Evolutionary conservation across 2,329 filamentous ascomycete species (phyloP), one percentile per base, ranked within the genome.

Genomic region (Atkinsonella texensis): DNA sequence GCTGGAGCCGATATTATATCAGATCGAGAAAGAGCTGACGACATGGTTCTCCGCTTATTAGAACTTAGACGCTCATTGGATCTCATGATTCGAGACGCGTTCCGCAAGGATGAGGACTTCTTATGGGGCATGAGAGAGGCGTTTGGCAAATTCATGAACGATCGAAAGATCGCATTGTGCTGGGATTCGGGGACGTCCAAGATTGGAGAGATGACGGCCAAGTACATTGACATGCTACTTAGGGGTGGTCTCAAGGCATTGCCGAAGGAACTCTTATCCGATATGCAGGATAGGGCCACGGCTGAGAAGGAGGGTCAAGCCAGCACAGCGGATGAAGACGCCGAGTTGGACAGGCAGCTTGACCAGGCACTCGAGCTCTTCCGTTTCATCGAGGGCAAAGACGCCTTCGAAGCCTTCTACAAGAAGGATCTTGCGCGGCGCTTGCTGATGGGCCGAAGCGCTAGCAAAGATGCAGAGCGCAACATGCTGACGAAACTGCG

Each of bases 341-440:
- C 85, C 0, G 89, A 96, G 66, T 79, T 99, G 53, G 89, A 95
- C 62, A 81, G 85, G 39, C 93, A 97, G 64, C 76, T 99, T 11
- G 90, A 98, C 60, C 87, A 94, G 63, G 90, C 88, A 0, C 74
- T 99, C 2, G 91, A 97, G 65, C 74, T 99, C 4, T 98, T 98
- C 76, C 82, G 94, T 5, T 97, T 97, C 66, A 88, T 99, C 35
- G 85, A 97, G 63, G 93, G 93, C 57, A 98, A 98, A 66, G 91
- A 94, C 51, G 87, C 96, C 0, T 98, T 99, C 56, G 93, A 98
- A 65, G 91, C 93, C 1, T 98, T 98, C 65, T 99, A 99, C 77
- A 98, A 98, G 74, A 95, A 93, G 62, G 93, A 97, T 63, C 77
- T 99, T 48, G 91, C 94, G 1, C 80, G 90, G 15, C 80, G 93